Evolutionary conservation across 1,139 yeast genomes (phyloP), one percentile per base, ranked within the genome.

Genomic region (Scheffersomyces illinoinensis): DNA sequence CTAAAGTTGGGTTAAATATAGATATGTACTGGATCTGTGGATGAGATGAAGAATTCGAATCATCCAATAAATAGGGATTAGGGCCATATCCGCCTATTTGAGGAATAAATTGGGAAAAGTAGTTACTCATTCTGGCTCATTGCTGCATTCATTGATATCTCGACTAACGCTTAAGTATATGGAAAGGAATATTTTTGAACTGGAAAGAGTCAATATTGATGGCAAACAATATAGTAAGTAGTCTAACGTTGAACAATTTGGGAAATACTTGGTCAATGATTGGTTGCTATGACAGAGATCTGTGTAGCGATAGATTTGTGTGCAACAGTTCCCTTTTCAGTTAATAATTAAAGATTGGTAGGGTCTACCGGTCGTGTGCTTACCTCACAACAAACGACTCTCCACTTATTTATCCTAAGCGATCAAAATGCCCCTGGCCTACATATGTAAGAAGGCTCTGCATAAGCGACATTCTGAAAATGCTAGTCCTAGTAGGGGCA

Each of bases 81-180:
- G 54, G 43, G 14, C 54, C 47, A 39, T 50, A 20, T 20, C 24
- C 43, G 47, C 61, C 47, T 51, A 62, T 55, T 12, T 60, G 63
- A 7, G 67, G 64, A 5, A 64, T 57, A 53, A 62, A 62, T 48
- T 64, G 65, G 50, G 65, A 58, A 54, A 64, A 64, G 58, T 62
- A 64, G 58, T 63, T 64, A 54, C 59, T 62, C 66, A 63, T 64
- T 18, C 21, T 51, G 50, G 21, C 1, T 53, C 39, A 43, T 24
- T 50, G 54, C 43, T 33, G 14, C 17, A 33, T 17, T 33, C 2
- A 33, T 10, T 33, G 43, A 33, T 33, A 33, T 10, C 43, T 33
- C 12, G 17, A 17, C 4, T 33, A 33, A 12, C 6, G 10, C 10
- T 24, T 5, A 33, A 33, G 43, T 33, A 33, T 12, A 33, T 33